phyloP scores from a whole-genome alignment of 2,329 filamentous ascomycete species.

The Sporothrix schenckii region DNA sequence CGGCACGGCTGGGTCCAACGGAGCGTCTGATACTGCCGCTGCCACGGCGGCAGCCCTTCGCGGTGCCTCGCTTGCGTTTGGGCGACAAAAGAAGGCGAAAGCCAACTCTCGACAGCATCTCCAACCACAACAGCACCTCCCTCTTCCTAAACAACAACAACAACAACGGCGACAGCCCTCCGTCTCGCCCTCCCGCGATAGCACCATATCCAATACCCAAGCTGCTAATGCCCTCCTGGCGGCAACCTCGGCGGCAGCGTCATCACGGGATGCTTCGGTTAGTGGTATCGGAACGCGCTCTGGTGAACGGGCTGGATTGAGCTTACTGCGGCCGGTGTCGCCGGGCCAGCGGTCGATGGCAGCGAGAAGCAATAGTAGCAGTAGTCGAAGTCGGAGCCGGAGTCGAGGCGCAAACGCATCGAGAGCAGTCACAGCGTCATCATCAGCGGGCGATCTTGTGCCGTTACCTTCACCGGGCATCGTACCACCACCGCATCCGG shows the following conservation, averaged over 20 bases:
- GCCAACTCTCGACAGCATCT: background rate
- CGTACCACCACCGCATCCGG: background rate
- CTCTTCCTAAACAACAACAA: conserved; percentile 11
- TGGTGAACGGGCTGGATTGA: conserved; percentile 28
- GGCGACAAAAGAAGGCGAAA: conserved; percentile 40
- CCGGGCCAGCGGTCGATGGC: conserved; percentile 29
- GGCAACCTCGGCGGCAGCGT: conserved; percentile 47
- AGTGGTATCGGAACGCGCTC: background rate
- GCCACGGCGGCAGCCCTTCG: conserved; percentile 46
- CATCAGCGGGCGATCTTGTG: background rate
- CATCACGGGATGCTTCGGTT: background rate
- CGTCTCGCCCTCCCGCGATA: conserved; percentile 38
- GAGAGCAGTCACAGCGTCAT: too few relatives aligned
- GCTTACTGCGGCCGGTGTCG: conserved; percentile 36
- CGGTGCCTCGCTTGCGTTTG: conserved; percentile 60
- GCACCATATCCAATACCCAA: conserved; percentile 36
- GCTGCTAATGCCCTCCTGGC: conserved; percentile 47
- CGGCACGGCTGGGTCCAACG: conserved; percentile 17
- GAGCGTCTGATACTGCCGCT: conserved; percentile 40
- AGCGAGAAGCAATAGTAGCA: conserved; percentile 28
- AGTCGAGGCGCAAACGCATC: background rate
- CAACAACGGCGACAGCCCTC: conserved; percentile 30
- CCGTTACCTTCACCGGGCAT: background rate
- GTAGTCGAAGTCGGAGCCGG: conserved; percentile 24
- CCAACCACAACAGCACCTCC: background rate